phyloP scores from a whole-genome alignment of 805 yeast species.

The Priceomyces carsonii region DNA sequence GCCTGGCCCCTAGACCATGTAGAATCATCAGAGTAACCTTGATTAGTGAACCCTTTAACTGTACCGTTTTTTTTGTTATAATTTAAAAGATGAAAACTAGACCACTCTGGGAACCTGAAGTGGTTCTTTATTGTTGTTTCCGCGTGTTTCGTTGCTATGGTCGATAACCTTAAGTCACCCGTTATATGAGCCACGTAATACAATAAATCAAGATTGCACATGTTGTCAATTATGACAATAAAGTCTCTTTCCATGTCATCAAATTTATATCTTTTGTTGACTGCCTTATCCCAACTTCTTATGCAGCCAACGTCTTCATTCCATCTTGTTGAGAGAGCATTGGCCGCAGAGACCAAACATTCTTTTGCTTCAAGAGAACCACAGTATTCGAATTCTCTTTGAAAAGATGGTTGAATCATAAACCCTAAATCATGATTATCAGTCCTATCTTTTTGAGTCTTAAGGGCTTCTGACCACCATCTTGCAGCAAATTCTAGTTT shows the following conservation, averaged over 20 bases:
- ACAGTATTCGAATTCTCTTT: conserved; percentile 20
- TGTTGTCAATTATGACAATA: conserved; percentile 26
- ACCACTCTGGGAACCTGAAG: conserved; percentile 20
- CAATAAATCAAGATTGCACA: conserved; percentile 23
- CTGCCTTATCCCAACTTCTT: conserved; percentile 25
- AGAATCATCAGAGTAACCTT: conserved; percentile 26
- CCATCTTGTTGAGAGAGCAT: conserved; percentile 24
- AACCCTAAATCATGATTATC: conserved; percentile 31
- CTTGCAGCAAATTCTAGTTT: conserved; percentile 14
- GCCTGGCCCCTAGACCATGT: conserved; percentile 34
- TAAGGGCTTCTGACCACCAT: conserved; percentile 15
- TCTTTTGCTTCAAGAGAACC: conserved; percentile 15
- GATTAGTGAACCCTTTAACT: conserved; percentile 22
- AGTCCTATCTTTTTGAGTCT: conserved; percentile 13
- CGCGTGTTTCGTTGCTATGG: conserved; percentile 29
- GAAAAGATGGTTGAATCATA: conserved; percentile 22
- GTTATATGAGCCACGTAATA: conserved; percentile 23
- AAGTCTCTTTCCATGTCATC: conserved; percentile 18
- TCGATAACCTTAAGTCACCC: conserved; percentile 23
- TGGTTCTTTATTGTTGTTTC: conserved; percentile 24
- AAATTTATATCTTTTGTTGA: conserved; percentile 15
- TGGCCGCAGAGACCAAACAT: conserved; percentile 22
- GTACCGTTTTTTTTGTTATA: conserved; percentile 21
- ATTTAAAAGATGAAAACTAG: conserved; percentile 23
- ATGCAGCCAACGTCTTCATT: conserved; percentile 19